Conservation (phyloP, 805 yeast species). For the Cyberlindnera samutprakarnensis region DNA sequence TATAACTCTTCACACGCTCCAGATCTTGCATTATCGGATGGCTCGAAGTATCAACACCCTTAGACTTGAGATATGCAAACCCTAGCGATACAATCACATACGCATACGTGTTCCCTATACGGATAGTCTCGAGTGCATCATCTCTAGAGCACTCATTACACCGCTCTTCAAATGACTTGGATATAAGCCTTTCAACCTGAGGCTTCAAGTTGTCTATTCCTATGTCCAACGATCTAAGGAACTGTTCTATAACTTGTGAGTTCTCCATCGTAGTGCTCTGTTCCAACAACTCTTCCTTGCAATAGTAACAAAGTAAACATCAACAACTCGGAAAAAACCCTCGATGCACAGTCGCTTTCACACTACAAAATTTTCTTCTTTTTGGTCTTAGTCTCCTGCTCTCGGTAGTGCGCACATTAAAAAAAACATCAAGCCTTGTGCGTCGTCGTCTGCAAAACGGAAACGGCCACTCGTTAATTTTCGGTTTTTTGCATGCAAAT, state of each 20-base stretch:
- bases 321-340: no score
- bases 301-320: no score
- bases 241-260: constrained; percentile 32
- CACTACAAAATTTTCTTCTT: no score
- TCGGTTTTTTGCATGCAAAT: no score
- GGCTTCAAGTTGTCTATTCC: constrained; percentile 30
- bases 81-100: constrained; percentile 47
- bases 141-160: constrained; percentile 12
- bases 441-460: no score
- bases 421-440: no score
- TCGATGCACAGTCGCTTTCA: no score
- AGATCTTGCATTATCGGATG: constrained; percentile 67
- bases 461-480: no score
- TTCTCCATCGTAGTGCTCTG: constrained; percentile 41
- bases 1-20: constrained; percentile 57
- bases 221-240: constrained; percentile 30
- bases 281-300: no score
- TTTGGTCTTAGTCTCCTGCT: no score
- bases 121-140: constrained; percentile 22
- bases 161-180: constrained; percentile 33
- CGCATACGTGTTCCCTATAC: constrained; percentile 6
- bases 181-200: constrained; percentile 29
- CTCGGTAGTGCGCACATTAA: no score
- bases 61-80: constrained; percentile 50
- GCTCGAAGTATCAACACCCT: constrained; percentile 45